Conservation (phyloP, 768 basidiomycete genomes). For the Cytidiella melzeri region DNA sequence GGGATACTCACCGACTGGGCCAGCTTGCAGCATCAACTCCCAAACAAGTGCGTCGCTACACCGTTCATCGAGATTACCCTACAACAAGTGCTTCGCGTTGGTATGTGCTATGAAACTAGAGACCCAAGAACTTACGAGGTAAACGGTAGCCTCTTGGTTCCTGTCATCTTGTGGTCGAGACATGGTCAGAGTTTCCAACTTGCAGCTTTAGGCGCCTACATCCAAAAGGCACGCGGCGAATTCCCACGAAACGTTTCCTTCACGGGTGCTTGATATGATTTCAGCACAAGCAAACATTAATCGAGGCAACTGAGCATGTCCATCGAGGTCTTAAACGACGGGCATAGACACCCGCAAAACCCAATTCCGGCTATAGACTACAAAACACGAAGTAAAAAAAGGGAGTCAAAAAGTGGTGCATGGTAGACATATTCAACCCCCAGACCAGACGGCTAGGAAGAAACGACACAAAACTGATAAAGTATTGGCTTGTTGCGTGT, state of each 20-base stretch:
- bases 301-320: background rate
- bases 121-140: conserved; percentile 35
- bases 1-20: conserved; percentile 79
- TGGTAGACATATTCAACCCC: background rate
- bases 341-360: conserved; percentile 31
- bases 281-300: background rate
- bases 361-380: conserved; percentile 32
- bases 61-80: conserved; percentile 97
- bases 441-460: conserved; percentile 6
- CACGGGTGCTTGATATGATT: too few relatives aligned
- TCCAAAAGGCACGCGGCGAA: too few relatives aligned
- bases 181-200: conserved; percentile 20
- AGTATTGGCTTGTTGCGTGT: conserved; percentile 14
- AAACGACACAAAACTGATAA: conserved; percentile 3
- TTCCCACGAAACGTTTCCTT: too few relatives aligned
- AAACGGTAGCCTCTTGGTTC: conserved; percentile 59
- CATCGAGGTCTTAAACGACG: conserved; percentile 20
- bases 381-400: conserved; percentile 24
- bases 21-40: conserved; percentile 99
- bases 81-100: too few relatives aligned
- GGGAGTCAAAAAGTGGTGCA: conserved; percentile 11
- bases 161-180: conserved; percentile 47
- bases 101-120: background rate
- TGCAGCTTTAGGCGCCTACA: background rate
- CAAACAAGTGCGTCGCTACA: conserved; percentile 91